phyloP scores from a whole-genome alignment of 257 asterid genomes.

The Petrea volubilis region DNA sequence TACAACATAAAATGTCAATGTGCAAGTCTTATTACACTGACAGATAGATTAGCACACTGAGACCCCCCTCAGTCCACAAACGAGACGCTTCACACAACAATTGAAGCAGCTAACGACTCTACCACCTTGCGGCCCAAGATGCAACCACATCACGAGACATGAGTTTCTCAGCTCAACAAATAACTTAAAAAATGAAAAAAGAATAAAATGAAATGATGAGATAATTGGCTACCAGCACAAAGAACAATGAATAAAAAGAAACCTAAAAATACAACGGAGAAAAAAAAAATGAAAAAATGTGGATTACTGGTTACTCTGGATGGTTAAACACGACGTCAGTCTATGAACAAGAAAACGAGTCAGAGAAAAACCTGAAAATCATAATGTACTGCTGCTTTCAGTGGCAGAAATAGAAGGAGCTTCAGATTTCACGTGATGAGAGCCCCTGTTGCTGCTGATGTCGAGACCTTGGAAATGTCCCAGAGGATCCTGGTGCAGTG shows the following conservation, averaged over 20 bases:
- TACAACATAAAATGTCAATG: slow-evolving; percentile 25
- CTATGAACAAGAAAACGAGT: slow-evolving; percentile 65
- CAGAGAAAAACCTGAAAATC: slow-evolving; percentile 26
- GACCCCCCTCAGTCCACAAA: slow-evolving; percentile 16
- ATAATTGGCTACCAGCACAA: slow-evolving; percentile 19
- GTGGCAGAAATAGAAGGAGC: slow-evolving; percentile 59
- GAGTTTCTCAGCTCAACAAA: slow-evolving; percentile 24
- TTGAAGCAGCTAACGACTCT: slow-evolving; percentile 12
- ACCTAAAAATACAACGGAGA: slow-evolving; percentile 25
- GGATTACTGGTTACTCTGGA: slow-evolving; percentile 18
- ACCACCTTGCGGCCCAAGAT: not conserved
- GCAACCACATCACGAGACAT: slow-evolving; percentile 10
- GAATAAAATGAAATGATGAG: slow-evolving; percentile 16
- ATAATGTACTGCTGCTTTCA: slow-evolving; percentile 73
- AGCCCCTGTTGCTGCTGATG: slow-evolving; percentile 44
- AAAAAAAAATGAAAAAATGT: slow-evolving; percentile 26
- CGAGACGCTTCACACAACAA: slow-evolving; percentile 17
- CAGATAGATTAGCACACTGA: slow-evolving; percentile 26
- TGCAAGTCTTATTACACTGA: slow-evolving; percentile 30
- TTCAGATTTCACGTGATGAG: slow-evolving; percentile 59
- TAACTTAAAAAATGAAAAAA: slow-evolving; percentile 2
- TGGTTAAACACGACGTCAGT: slow-evolving; percentile 43
- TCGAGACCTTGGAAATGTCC: slow-evolving; percentile 68
- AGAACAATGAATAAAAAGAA: slow-evolving; percentile 22
- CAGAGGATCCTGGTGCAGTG: slow-evolving; percentile 50